Percentiles rank a stretch among this genome's conserved stretches.
Conservation (phyloP, 306 rosid species). For the Morella rubra region DNA sequence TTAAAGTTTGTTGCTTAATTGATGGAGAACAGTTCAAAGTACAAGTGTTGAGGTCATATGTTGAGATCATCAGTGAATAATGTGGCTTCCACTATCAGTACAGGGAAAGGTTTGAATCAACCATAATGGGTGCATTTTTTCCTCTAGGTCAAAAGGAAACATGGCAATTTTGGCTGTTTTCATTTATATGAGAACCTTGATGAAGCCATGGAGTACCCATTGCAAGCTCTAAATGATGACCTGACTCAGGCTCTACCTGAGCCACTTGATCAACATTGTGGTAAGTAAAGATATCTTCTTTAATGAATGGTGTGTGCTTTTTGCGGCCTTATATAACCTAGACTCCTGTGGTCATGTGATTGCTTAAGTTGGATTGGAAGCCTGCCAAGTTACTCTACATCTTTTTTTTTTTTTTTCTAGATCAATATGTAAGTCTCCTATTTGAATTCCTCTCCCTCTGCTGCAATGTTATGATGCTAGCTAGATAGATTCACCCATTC, state of each 20-base stretch:
- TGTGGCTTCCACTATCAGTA: background rate
- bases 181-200: conserved; percentile 83
- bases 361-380: conserved; percentile 1
- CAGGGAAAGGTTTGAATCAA: conserved; percentile 3
- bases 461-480: background rate
- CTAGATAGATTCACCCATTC: background rate
- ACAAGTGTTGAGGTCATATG: background rate
- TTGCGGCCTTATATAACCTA: conserved; percentile 6
- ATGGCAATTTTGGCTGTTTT: conserved; percentile 71
- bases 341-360: background rate
- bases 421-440: background rate
- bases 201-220: conserved; percentile 50
- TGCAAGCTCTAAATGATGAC: conserved; percentile 43
- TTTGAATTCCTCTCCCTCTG: background rate
- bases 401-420: no score
- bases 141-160: conserved; percentile 73
- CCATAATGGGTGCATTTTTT: conserved; percentile 26
- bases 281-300: conserved; percentile 53
- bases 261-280: conserved; percentile 46
- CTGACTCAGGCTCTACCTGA: conserved; percentile 64
- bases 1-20: conserved; percentile 15
- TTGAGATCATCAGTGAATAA: background rate
- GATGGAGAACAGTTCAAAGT: conserved; percentile 18
- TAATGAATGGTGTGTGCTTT: conserved; percentile 18
- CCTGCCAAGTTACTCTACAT: conserved; percentile 2